These are phyloP conservation scores for Murraya paniculata DNA, from an alignment of 345 rosid genomes.

Conservation along the genomic window DNA sequence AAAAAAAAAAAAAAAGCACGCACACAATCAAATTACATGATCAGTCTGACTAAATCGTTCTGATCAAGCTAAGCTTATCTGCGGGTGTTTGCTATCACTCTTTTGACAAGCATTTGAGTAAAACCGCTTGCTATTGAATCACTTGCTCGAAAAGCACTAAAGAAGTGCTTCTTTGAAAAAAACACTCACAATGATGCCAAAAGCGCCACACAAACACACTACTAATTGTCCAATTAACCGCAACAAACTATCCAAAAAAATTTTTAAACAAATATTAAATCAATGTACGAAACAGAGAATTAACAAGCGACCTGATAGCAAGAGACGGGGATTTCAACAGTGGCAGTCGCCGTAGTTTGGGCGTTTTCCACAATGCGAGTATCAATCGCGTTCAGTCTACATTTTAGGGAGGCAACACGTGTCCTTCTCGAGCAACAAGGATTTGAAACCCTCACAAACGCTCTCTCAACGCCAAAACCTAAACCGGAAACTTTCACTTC, in stretches of 20 bases:
- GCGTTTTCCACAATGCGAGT: slow-evolving; percentile 52
- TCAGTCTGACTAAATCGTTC: neutral
- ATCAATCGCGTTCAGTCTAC: slow-evolving; percentile 40
- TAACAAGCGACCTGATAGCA: slow-evolving; percentile 63
- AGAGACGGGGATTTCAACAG: slow-evolving; percentile 64
- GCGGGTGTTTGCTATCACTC: neutral
- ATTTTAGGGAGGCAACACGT: neutral
- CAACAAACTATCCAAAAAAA: neutral
- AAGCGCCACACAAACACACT: neutral
- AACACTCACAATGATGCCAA: neutral
- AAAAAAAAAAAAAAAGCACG: neutral
- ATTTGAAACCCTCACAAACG: neutral
- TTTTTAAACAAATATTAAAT: neutral
- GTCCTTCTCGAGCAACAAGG: neutral
- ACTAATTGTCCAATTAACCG: neutral
- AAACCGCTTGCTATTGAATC: neutral
- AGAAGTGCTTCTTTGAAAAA: neutral
- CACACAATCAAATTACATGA: neutral
- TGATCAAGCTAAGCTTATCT: neutral
- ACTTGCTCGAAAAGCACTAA: neutral
- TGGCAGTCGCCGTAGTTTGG: slow-evolving; percentile 14
- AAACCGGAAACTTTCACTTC: neutral
- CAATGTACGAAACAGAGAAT: neutral
- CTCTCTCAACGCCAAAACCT: neutral
- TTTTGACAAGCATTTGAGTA: neutral